phyloP scores from a whole-genome alignment of 768 basidiomycete genomes.

The Russula brevipes region DNA sequence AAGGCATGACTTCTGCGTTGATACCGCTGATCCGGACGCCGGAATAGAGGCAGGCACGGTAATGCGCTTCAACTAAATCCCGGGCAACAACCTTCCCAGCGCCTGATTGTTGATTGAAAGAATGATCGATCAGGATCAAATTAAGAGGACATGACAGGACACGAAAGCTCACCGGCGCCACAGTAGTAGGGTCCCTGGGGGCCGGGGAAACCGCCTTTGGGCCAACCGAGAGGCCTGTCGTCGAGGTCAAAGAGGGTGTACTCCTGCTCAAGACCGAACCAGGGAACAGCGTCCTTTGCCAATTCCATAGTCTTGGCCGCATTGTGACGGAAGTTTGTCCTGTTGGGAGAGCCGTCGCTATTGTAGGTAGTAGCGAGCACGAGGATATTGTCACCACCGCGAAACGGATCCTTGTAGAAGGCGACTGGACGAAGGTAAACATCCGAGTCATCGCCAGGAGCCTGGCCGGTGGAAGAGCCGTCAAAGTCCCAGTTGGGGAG shows the following conservation, averaged over 20 bases:
- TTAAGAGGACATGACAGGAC: neutral
- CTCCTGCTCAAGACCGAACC: conserved; percentile 99
- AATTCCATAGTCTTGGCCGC: conserved; percentile 95
- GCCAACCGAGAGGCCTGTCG: conserved; percentile 91
- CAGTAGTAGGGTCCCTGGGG: conserved; percentile 99
- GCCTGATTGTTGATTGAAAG: conserved; percentile 43
- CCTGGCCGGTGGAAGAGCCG: conserved; percentile 96
- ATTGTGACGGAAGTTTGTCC: conserved; percentile 91
- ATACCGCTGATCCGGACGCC: conserved; percentile 98
- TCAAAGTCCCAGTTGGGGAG: conserved; percentile 99
- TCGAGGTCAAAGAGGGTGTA: conserved; percentile 96
- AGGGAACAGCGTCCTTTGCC: conserved; percentile 73
- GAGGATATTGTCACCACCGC: conserved; percentile 95
- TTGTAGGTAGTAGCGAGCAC: conserved; percentile 98
- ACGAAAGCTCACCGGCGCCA: conserved; percentile 73
- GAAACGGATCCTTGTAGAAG: conserved; percentile 99
- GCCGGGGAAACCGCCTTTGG: conserved; percentile 98
- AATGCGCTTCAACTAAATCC: conserved; percentile 98
- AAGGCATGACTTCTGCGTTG: conserved; percentile 99
- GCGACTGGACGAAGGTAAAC: conserved; percentile 96
- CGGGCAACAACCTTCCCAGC: conserved; percentile 98
- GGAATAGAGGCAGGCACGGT: conserved; percentile 91
- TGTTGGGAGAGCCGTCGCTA: conserved; percentile 97
- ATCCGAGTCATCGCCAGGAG: conserved; percentile 92
- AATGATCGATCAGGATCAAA: neutral